These are phyloP conservation scores for Cairneyella variabilis DNA, from an alignment of 495 filamentous ascomycete genomes.

Conservation along the genomic window DNA sequence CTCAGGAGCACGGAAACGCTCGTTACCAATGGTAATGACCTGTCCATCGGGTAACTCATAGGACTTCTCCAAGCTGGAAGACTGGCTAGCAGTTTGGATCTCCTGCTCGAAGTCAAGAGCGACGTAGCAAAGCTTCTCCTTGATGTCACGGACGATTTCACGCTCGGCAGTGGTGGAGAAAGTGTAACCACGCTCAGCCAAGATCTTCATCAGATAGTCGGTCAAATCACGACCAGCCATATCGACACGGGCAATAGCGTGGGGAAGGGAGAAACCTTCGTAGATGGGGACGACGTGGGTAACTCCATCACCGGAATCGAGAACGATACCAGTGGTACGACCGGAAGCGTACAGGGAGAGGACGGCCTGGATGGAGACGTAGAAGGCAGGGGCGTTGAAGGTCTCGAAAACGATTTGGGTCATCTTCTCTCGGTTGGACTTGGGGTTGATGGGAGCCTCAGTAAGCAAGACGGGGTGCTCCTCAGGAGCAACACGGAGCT, in stretches of 20 bases:
- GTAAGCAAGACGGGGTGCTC: slow-evolving; percentile 99
- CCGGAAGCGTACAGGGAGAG: slow-evolving; percentile 98
- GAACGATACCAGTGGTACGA: slow-evolving; percentile 99
- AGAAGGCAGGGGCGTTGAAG: slow-evolving; percentile 99
- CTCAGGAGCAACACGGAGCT: slow-evolving; percentile 98
- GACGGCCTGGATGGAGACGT: slow-evolving; percentile 99
- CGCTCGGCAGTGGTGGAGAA: slow-evolving; percentile 99
- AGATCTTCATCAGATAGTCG: slow-evolving; percentile 99
- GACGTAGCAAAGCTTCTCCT: slow-evolving; percentile 99
- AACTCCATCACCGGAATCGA: slow-evolving; percentile 99
- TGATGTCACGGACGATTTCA: slow-evolving; percentile 99
- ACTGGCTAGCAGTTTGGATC: slow-evolving; percentile 98
- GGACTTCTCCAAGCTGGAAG: slow-evolving; percentile 96
- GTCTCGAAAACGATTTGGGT: slow-evolving; percentile 99
- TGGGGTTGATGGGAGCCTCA: slow-evolving; percentile 99
- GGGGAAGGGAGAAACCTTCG: slow-evolving; percentile 98
- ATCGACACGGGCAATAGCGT: slow-evolving; percentile 99
- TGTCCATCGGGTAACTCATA: slow-evolving; percentile 99
- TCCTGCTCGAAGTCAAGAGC: slow-evolving; percentile 99
- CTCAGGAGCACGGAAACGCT: slow-evolving; percentile 99
- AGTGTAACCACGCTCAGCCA: slow-evolving; percentile 97
- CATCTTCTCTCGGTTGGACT: slow-evolving; percentile 99
- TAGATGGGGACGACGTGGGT: slow-evolving; percentile 99
- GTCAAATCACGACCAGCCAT: slow-evolving; percentile 99
- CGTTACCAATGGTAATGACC: slow-evolving; percentile 99